Conservation (phyloP, 2,329 filamentous ascomycete genomes). For the Orbilia javanica region DNA sequence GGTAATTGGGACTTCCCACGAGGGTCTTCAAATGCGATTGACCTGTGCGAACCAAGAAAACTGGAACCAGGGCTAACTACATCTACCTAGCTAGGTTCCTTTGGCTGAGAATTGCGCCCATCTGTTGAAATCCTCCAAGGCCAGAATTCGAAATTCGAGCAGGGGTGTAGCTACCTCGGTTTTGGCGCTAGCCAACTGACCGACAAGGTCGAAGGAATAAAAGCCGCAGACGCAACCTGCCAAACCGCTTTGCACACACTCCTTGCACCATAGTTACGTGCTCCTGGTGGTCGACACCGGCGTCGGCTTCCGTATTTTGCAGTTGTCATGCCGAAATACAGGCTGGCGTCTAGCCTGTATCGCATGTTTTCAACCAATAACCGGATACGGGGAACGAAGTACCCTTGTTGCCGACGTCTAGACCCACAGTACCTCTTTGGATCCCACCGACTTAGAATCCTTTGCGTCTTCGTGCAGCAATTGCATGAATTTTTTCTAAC, state of each 20-base stretch:
- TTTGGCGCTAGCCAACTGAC: constrained; percentile 4
- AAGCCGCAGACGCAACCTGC: constrained; percentile 34
- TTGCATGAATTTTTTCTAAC: constrained; percentile 28
- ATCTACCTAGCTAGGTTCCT: neutral
- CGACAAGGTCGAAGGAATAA: neutral
- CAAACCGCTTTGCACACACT: neutral
- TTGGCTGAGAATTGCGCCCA: too few species aligned
- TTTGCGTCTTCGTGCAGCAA: constrained; percentile 27
- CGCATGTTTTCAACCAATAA: constrained; percentile 7
- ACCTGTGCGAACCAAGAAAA: neutral
- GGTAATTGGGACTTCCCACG: constrained; percentile 40
- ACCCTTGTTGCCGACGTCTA: constrained; percentile 27
- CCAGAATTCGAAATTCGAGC: too few species aligned
- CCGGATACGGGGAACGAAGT: constrained; percentile 9
- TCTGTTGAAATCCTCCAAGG: neutral
- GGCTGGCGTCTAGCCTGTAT: constrained; percentile 25
- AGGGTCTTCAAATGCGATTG: neutral
- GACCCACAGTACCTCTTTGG: neutral
- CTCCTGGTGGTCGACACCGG: neutral
- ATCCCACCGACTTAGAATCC: neutral
- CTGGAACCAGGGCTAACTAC: neutral
- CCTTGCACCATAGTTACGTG: constrained; percentile 7
- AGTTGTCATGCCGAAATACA: neutral
- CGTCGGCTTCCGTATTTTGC: neutral
- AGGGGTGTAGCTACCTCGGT: constrained; percentile 6